Conservation (phyloP, 495 filamentous ascomycete genomes). For the Glarea lozoyensis region DNA sequence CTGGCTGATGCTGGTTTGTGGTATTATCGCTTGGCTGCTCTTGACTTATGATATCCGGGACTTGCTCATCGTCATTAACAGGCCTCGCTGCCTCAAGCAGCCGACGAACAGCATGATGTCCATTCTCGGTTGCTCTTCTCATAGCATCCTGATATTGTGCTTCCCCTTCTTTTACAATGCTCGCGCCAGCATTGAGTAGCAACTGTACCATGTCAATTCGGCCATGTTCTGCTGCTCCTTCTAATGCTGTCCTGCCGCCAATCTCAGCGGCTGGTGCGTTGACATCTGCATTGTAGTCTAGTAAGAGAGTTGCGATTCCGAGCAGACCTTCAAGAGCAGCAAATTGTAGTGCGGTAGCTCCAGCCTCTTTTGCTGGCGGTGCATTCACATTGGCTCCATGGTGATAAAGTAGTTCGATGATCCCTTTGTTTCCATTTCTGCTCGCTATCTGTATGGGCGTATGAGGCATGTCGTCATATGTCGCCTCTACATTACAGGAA, state of each 20-base stretch:
- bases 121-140: background rate
- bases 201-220: conserved; percentile 11
- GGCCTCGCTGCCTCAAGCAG: no score
- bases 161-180: background rate
- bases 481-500: background rate
- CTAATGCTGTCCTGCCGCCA: conserved; percentile 26
- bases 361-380: background rate
- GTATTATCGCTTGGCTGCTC: no score
- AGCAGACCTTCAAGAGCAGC: conserved; percentile 12
- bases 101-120: background rate
- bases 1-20: no score
- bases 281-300: conserved; percentile 11
- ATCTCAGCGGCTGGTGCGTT: conserved; percentile 2
- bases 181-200: conserved; percentile 6
- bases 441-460: background rate
- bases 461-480: background rate
- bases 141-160: background rate
- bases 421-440: background rate
- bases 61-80: no score
- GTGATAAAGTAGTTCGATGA: background rate
- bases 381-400: conserved; percentile 10
- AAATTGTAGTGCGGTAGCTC: conserved; percentile 8
- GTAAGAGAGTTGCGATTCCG: conserved; percentile 10
- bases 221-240: conserved; percentile 10
- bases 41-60: no score